phyloP scores from a whole-genome alignment of 176 grass and related monocot genomes.

The Cenchrus fungigraminus region DNA sequence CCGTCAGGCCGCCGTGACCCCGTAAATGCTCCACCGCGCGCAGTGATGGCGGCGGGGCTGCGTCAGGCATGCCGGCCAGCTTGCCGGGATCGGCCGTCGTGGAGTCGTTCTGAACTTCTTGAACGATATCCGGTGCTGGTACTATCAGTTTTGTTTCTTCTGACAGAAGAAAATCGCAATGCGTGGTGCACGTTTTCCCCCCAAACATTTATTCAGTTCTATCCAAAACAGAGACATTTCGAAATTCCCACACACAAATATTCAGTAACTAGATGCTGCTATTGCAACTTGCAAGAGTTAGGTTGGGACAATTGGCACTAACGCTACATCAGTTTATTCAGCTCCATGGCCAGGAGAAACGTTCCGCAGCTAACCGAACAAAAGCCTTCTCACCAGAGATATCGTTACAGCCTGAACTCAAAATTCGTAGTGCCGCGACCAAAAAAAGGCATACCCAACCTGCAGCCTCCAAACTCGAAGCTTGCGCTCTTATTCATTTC shows the following conservation, averaged over 20 bases:
- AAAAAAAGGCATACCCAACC: neutral
- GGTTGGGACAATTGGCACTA: neutral
- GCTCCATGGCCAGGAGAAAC: neutral
- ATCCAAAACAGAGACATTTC: neutral
- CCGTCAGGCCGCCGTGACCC: no score
- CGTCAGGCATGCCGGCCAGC: no score
- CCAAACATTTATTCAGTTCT: neutral
- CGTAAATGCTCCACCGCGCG: no score
- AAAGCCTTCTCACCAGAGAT: neutral
- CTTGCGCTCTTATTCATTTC: neutral
- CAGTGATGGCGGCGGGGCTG: no score
- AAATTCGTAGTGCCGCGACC: neutral
- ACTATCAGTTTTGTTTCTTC: no score
- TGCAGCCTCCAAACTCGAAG: neutral
- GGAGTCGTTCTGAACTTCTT: no score
- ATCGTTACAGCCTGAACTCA: neutral
- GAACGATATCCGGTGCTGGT: no score
- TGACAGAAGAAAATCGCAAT: no score
- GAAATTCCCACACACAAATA: neutral
- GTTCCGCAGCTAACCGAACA: neutral
- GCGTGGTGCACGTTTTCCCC: no score
- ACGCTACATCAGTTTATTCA: conserved; percentile 11
- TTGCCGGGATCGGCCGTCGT: no score
- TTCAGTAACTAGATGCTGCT: neutral
- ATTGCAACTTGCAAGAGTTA: neutral